A percentile compares a stretch with the other conserved stretches of the same genome.
Conservation (phyloP, 345 rosid species). For the Rhodamnia rubescens region DNA sequence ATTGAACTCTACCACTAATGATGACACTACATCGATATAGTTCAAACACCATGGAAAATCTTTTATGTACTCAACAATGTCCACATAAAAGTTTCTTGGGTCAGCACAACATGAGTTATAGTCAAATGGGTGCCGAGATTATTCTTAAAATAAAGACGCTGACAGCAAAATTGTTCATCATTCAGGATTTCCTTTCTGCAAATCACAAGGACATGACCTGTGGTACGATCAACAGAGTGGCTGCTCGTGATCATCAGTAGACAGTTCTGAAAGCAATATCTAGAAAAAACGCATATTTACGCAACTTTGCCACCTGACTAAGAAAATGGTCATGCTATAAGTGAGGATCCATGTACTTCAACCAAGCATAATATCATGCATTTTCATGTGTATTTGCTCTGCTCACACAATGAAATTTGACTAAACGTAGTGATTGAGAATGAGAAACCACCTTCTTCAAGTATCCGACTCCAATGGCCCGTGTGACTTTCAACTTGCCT, state of each 20-base stretch:
- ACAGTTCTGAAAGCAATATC: not conserved
- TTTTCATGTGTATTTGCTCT: not conserved
- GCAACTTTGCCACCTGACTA: not conserved
- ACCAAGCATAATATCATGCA: not conserved
- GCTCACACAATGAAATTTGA: not conserved
- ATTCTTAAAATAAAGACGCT: not conserved
- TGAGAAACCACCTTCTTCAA: constrained; percentile 52
- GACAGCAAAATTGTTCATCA: not conserved
- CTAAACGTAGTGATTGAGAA: not conserved
- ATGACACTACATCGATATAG: not conserved
- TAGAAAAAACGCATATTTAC: not conserved
- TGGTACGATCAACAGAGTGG: not conserved
- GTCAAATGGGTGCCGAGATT: not conserved
- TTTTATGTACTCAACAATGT: not conserved
- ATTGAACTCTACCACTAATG: not conserved
- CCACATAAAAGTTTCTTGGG: not conserved
- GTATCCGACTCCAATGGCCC: constrained; percentile 95
- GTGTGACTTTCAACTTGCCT: constrained; percentile 91
- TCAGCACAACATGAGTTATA: not conserved
- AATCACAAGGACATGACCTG: not conserved
- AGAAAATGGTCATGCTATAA: not conserved
- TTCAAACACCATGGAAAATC: not conserved
- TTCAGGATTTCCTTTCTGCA: not conserved
- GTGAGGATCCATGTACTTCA: not conserved
- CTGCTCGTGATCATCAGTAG: not conserved